Evolutionary conservation across 805 yeast species (phyloP).

Genomic region (Torulaspora quercuum): DNA sequence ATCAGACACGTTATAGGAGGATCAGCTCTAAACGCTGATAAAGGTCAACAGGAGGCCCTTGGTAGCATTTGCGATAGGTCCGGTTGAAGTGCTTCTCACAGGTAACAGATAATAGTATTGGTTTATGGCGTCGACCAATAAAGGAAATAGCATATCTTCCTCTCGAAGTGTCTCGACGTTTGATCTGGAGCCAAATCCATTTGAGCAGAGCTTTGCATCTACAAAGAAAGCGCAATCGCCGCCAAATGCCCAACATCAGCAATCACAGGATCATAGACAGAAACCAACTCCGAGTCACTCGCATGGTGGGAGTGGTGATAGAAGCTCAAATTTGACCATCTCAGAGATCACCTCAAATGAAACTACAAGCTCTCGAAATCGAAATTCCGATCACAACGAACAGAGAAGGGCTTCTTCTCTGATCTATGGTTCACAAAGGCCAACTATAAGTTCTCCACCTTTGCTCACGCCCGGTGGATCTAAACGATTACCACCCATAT

Average conservation of each 20-base stretch:
- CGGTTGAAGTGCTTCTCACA: neutral
- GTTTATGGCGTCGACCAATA: constrained; percentile 11
- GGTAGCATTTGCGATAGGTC: constrained; percentile 2
- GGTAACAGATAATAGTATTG: too few species aligned
- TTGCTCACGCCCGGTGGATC: constrained; percentile 56
- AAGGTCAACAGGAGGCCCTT: too few species aligned
- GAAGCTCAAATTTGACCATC: constrained; percentile 7
- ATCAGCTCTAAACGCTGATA: too few species aligned
- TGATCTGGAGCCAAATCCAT: constrained; percentile 90
- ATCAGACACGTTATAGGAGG: too few species aligned
- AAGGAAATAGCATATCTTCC: constrained; percentile 31
- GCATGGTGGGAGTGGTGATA: too few species aligned
- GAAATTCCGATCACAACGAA: constrained; percentile 9
- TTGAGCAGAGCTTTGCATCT: constrained; percentile 89
- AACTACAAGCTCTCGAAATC: constrained; percentile 14
- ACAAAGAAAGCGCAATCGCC: constrained; percentile 28
- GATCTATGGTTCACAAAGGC: constrained; percentile 18
- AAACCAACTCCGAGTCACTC: too few species aligned
- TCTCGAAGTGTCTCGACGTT: constrained; percentile 53
- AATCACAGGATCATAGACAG: neutral
- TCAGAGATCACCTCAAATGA: constrained; percentile 7
- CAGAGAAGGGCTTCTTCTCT: constrained; percentile 10
- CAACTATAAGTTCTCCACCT: constrained; percentile 40
- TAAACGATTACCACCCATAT: constrained; percentile 48
- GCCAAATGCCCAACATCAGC: constrained; percentile 4